Evolutionary conservation across 805 yeast genomes (phyloP).

Genomic region (Candida arabinofermentans): DNA sequence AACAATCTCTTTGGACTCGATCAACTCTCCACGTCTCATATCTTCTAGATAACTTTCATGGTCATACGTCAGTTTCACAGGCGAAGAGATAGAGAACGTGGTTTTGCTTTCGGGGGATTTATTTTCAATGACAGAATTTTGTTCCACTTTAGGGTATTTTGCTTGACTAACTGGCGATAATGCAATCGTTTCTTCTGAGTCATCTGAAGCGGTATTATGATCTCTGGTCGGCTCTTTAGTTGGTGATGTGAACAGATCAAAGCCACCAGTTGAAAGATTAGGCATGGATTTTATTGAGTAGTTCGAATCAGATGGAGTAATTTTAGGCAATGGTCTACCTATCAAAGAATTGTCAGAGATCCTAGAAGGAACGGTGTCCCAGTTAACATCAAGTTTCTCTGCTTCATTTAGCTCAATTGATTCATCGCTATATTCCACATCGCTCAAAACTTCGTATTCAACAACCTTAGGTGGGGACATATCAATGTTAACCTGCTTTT

Average conservation of each 20-base stretch:
- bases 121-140: slow-evolving; percentile 6
- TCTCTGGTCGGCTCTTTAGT: slow-evolving; percentile 18
- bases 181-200: slow-evolving; percentile 28
- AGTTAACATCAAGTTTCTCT: slow-evolving; percentile 18
- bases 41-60: slow-evolving; percentile 28
- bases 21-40: slow-evolving; percentile 16
- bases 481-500: slow-evolving; percentile 37
- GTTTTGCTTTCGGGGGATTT: slow-evolving; percentile 43
- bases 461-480: slow-evolving; percentile 35
- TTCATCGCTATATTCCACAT: slow-evolving; percentile 13
- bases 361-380: slow-evolving; percentile 25
- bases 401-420: slow-evolving; percentile 10
- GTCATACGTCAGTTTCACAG: slow-evolving; percentile 18
- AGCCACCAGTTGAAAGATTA: slow-evolving; percentile 20
- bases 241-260: slow-evolving; percentile 15
- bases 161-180: slow-evolving; percentile 19
- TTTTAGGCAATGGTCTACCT: slow-evolving; percentile 34
- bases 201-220: slow-evolving; percentile 19
- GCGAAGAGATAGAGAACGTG: slow-evolving; percentile 32
- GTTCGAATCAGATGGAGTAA: slow-evolving; percentile 32
- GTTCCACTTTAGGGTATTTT: slow-evolving; percentile 19
- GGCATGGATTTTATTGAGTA: slow-evolving; percentile 31
- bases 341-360: slow-evolving; percentile 4
- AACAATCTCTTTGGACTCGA: slow-evolving; percentile 16
- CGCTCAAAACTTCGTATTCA: slow-evolving; percentile 29